A percentile compares a stretch with the other conserved stretches of the same genome.
Conservation (phyloP, 78 protist species). For the Creolimax fragrantissima region DNA sequence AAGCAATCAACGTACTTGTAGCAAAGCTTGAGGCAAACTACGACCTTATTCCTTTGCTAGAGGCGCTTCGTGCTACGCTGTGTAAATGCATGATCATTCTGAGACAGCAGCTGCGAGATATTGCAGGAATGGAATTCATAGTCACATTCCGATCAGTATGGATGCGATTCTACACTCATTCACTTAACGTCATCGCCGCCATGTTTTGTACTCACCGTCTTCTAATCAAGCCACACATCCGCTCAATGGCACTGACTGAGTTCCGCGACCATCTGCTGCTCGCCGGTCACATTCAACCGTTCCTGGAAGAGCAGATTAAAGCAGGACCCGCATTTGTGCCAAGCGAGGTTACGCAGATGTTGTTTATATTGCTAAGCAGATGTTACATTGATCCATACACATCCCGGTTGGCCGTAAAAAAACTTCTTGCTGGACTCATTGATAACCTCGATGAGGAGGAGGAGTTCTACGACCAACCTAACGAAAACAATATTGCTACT, state of each 20-base stretch:
- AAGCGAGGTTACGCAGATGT: not conserved
- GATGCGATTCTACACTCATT: not conserved
- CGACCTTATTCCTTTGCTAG: not conserved
- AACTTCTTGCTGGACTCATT: not conserved
- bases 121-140: not conserved
- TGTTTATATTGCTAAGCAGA: not conserved
- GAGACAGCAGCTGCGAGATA: not conserved
- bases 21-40: not conserved
- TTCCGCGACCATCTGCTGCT: not conserved
- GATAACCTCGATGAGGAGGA: not conserved
- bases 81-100: not conserved
- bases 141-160: not conserved
- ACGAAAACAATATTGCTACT: no score
- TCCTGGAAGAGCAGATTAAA: not conserved
- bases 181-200: not conserved
- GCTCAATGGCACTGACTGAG: not conserved
- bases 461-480: no score
- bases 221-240: not conserved
- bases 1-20: not conserved
- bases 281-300: not conserved
- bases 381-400: not conserved
- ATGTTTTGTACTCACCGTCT: not conserved
- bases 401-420: not conserved
- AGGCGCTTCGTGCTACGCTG: not conserved
- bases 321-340: not conserved